phyloP scores from a whole-genome alignment of 805 yeast genomes.

The Yamadazyma sp. region DNA sequence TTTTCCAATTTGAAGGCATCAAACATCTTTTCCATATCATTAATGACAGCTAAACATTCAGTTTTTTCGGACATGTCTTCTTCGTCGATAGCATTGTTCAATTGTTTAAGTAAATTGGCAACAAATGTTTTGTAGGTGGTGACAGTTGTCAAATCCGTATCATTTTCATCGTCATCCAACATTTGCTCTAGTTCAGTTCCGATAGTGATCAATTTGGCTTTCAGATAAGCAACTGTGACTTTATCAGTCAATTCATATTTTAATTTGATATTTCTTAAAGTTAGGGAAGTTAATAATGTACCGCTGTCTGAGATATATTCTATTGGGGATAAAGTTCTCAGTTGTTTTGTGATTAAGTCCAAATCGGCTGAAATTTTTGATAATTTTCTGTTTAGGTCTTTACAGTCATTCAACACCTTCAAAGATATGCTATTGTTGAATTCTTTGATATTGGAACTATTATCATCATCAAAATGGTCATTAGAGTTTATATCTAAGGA shows the following conservation, averaged over 20 bases:
- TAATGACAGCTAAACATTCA: constrained; percentile 65
- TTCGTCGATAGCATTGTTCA: constrained; percentile 50
- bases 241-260: constrained; percentile 50
- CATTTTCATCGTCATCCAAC: constrained; percentile 36
- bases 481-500: constrained; percentile 49
- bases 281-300: constrained; percentile 44
- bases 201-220: constrained; percentile 61
- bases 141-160: constrained; percentile 21
- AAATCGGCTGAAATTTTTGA: constrained; percentile 43
- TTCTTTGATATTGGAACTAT: constrained; percentile 15
- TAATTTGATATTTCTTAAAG: constrained; percentile 45
- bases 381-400: constrained; percentile 42
- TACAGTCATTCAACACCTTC: constrained; percentile 50
- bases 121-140: constrained; percentile 57
- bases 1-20: constrained; percentile 44
- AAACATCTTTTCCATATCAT: constrained; percentile 73
- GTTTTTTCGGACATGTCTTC: constrained; percentile 57
- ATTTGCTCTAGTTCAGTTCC: constrained; percentile 59
- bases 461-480: constrained; percentile 29
- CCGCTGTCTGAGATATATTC: constrained; percentile 55
- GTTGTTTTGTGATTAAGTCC: constrained; percentile 44
- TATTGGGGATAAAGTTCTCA: constrained; percentile 37
- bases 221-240: constrained; percentile 57
- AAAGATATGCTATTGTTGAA: constrained; percentile 55
- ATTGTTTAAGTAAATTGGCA: constrained; percentile 53